Evolutionary conservation across 768 basidiomycete genomes (phyloP).

Genomic region (Amanita subjunquillea): DNA sequence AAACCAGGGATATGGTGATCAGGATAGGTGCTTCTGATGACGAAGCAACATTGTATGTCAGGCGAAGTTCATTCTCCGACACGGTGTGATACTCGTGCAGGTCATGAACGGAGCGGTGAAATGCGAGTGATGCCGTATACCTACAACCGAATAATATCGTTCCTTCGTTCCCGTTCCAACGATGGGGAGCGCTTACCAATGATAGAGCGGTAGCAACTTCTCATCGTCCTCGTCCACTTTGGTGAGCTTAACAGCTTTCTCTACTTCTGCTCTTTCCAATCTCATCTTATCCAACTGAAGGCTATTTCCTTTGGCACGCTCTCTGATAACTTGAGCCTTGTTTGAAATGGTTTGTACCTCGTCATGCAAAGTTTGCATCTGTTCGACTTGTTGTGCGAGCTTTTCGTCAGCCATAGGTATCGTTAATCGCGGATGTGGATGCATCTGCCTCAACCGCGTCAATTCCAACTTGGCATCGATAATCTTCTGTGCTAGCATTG

Average conservation of each 20-base stretch:
- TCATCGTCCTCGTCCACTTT: conserved; percentile 56
- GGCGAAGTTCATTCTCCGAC: conserved; percentile 69
- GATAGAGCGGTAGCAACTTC: conserved; percentile 52
- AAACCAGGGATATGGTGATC: conserved; percentile 49
- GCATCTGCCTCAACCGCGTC: conserved; percentile 69
- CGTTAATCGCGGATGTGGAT: conserved; percentile 75
- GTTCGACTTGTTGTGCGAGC: conserved; percentile 63
- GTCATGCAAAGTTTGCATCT: conserved; percentile 72
- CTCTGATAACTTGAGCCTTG: conserved; percentile 43
- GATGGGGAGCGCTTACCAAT: conserved; percentile 40
- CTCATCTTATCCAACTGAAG: conserved; percentile 49
- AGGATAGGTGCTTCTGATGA: conserved; percentile 18
- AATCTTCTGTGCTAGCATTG: conserved; percentile 62
- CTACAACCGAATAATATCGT: conserved; percentile 23
- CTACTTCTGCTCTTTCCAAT: conserved; percentile 55
- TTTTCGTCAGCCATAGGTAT: conserved; percentile 63
- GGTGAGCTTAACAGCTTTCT: conserved; percentile 52
- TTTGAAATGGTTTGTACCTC: conserved; percentile 44
- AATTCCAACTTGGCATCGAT: conserved; percentile 75
- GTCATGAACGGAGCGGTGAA: conserved; percentile 54
- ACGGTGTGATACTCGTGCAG: conserved; percentile 48
- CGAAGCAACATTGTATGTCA: conserved; percentile 47
- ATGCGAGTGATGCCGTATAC: conserved; percentile 57
- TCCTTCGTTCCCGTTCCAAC: background rate
- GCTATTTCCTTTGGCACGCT: conserved; percentile 45